These are phyloP conservation scores for Euphrasia arctica DNA, from an alignment of 305 asterid genomes.

Conservation along the genomic window DNA sequence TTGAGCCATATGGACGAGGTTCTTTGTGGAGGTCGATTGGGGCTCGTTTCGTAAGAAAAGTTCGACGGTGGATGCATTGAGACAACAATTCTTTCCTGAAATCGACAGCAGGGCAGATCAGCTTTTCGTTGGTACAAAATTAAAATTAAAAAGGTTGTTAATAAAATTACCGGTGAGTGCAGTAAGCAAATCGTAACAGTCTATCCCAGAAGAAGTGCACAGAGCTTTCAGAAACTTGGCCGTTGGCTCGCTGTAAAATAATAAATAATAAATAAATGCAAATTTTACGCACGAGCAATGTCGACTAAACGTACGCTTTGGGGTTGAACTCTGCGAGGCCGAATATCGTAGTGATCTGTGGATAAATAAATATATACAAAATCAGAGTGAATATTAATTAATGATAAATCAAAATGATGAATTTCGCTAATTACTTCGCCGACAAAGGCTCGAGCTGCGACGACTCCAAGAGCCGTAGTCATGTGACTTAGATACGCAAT, in stretches of 20 bases:
- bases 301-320: constrained; percentile 35
- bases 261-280: not conserved
- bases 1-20: constrained; percentile 81
- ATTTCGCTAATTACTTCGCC: constrained; percentile 60
- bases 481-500: constrained; percentile 79
- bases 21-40: constrained; percentile 81
- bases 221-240: constrained; percentile 37
- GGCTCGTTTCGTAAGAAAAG: constrained; percentile 65
- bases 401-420: not conserved
- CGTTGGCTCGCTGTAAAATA: constrained; percentile 39
- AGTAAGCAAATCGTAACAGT: constrained; percentile 61
- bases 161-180: constrained; percentile 59
- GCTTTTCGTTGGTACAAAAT: not conserved
- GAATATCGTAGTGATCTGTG: constrained; percentile 57
- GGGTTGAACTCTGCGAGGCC: constrained; percentile 82
- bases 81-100: constrained; percentile 77
- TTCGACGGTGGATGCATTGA: constrained; percentile 65
- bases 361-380: not conserved
- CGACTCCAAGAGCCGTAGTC: constrained; percentile 60
- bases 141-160: not conserved
- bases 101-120: not conserved
- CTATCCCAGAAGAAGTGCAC: constrained; percentile 48
- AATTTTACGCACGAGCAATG: not conserved
- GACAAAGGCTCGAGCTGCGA: constrained; percentile 52
- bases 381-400: not conserved